Evolutionary conservation across 2,329 filamentous ascomycete genomes (phyloP), one percentile per base, ranked within the genome.

Genomic region (Pseudogymnoascus sp.): DNA sequence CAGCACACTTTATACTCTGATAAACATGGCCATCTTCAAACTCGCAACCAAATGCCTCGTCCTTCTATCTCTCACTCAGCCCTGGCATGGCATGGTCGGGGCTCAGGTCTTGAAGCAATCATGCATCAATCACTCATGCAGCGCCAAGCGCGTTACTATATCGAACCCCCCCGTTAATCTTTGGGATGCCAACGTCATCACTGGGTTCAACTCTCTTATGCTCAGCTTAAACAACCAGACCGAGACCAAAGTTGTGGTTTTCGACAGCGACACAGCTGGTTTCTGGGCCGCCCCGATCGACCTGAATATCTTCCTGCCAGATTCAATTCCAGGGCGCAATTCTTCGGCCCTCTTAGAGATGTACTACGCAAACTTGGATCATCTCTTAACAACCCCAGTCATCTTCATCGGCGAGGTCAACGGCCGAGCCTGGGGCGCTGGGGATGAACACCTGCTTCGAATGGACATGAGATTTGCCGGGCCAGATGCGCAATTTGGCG

Each of bases 381-480:
- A 5, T 16, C 42, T 49, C 42, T n/a, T 49, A 8, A 49, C 42
- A 49, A 28, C 42, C 42, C 14, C 42, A 23, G 23, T 59, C 23
- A 65, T 65, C 42, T 62, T 62, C 25, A 62, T 60, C 7, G 63
- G 45, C 7, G 61, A 62, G 41, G 60, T 61, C n/a, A 52, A 64
- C 2, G 52, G 62, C 30, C 35, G 55, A 14, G 63, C 58, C 9
- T 60, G 62, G 12, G 62, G 58, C 14, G 63, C 45, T n/a, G 63
- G 65, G 23, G 63, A 65, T 41, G 63, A 66, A 39, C 39, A 65
- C 5, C 22, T 66, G 3, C 19, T 66, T 30, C 33, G 52, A 9
- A 49, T 62, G 30, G 65, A 66, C 45, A 63, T 66, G 63, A 62
- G 63, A 11, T 66, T 63, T 16, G 63, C 63, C 22, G 55, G 60